phyloP scores from a whole-genome alignment of 2,329 filamentous ascomycete genomes.

The Nemania abortiva region DNA sequence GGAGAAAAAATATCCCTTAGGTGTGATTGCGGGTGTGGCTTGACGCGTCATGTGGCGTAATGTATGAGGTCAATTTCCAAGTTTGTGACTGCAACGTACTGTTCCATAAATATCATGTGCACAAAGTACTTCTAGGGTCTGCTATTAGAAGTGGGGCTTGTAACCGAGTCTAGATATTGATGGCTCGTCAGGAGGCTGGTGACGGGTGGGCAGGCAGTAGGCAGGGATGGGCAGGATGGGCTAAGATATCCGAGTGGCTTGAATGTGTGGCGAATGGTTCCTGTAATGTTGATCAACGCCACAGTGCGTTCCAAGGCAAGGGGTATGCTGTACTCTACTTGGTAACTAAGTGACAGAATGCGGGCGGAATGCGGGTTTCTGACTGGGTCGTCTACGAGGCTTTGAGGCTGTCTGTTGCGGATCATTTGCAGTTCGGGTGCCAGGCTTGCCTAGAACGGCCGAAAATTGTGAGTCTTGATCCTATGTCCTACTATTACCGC shows the following conservation, averaged over 20 bases:
- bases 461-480: neutral
- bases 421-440: neutral
- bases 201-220: too few species aligned
- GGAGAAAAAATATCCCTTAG: neutral
- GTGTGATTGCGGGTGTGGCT: neutral
- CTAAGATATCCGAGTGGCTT: neutral
- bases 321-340: neutral
- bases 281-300: neutral
- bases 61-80: neutral
- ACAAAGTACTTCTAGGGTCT: neutral
- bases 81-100: neutral
- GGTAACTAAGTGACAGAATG: neutral
- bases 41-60: slow-evolving; percentile 13
- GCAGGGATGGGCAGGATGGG: too few species aligned
- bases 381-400: neutral
- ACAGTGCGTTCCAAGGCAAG: neutral
- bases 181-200: neutral
- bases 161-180: neutral
- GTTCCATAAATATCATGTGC: neutral
- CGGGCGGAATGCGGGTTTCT: neutral
- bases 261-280: slow-evolving; percentile 20
- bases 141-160: neutral
- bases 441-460: slow-evolving; percentile 4
- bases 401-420: slow-evolving; percentile 7
- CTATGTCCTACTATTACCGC: neutral